Evolutionary conservation across 2,329 filamentous ascomycete genomes (phyloP), one percentile per base, ranked within the genome.

Genomic region (Aureobasidium subglaciale): DNA sequence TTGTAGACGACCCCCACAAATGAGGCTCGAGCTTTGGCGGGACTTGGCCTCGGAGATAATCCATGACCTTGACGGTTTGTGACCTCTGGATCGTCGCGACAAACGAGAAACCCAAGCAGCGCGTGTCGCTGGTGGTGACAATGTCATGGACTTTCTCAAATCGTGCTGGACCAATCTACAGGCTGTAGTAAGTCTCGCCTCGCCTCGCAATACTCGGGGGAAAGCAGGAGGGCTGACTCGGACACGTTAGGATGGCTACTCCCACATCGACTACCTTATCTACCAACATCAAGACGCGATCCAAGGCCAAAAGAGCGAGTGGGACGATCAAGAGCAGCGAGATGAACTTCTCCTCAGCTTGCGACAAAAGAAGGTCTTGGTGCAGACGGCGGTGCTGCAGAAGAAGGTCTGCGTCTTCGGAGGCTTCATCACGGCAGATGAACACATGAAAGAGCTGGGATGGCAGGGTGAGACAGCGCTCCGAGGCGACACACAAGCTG

Each of bases 71-170:
- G 25, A 32, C 42, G 25, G 25, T 32, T 29, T 8, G 15, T 27
- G 40, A n/a, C 25, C 15, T 29, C 10, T 15, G 11, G 13, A 16
- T 16, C 34, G 34, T 16, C 34, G 34, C 34, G 7, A 16, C 34
- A n/a, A n/a, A n/a, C n/a, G n/a, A n/a, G n/a, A n/a, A n/a, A n/a
- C n/a, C n/a, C n/a, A n/a, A n/a, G 18, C 43, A 24, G 30, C 43
- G 2, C 18, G 24, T 35, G 43, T 35, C 16, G 43, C 43, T 48
- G 43, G 27, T 27, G 15, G 50, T 15, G 18, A 30, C 37, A 54
- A 54, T 54, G 50, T 54, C 50, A 70, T 70, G 66, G 68, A 70
- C 58, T 65, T 67, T 57, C 58, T 69, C 50, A 68, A 64, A 56
- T 56, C 59, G 38, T 70, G 67, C 62, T 62, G 58, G 25, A 68